Evolutionary conservation across 331 rosid genomes (phyloP).

Genomic region (Stylosanthes scabra): DNA sequence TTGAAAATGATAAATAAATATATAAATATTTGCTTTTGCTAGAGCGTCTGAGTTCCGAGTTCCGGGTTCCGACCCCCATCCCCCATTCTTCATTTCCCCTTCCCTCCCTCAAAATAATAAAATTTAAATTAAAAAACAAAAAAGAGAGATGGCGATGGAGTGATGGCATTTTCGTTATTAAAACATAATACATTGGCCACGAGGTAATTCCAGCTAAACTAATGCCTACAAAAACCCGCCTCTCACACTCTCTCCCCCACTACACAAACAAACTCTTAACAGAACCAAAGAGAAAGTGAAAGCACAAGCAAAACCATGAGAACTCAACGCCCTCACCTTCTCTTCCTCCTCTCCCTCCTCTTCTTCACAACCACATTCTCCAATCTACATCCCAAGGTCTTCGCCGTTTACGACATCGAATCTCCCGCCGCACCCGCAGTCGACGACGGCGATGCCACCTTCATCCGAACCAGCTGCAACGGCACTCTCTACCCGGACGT

Average conservation of each 20-base stretch:
- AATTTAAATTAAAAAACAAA: no score
- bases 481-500: constrained; percentile 83
- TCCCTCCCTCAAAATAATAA: no score
- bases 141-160: no score
- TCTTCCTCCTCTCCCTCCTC: constrained; percentile 42
- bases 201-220: background rate
- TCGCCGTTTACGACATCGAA: constrained; percentile 19
- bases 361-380: constrained; percentile 42
- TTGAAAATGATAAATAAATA: no score
- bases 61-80: no score
- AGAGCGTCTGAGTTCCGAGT: no score
- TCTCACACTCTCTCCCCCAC: background rate
- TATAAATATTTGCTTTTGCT: no score
- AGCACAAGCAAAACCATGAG: constrained; percentile 33
- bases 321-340: constrained; percentile 33
- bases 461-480: constrained; percentile 83
- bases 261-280: background rate
- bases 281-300: background rate
- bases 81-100: no score
- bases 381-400: constrained; percentile 23
- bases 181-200: rapidly evolving
- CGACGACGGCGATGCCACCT: constrained; percentile 44
- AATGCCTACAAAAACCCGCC: constrained; percentile 39
- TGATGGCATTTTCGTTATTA: constrained; percentile 23
- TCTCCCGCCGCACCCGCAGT: background rate